A percentile compares a stretch with the other conserved stretches of the same genome.
Evolutionary conservation across 805 yeast genomes (phyloP).

Genomic region (Myxozyma sirexii): DNA sequence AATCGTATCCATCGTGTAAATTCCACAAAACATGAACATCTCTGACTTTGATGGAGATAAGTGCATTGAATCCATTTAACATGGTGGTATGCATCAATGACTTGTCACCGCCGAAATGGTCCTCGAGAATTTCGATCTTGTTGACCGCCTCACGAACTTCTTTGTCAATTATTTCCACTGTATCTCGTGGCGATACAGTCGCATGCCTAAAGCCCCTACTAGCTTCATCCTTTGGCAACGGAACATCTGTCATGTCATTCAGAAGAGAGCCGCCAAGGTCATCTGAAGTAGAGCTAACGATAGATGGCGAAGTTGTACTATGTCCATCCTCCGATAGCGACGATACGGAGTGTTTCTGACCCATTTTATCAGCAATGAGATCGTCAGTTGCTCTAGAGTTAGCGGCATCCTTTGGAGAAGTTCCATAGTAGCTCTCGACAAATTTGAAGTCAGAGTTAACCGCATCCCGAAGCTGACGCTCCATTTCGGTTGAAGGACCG

Average conservation of each 20-base stretch:
- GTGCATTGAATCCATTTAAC: slow-evolving; percentile 17
- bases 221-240: background rate
- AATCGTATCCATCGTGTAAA: slow-evolving; percentile 89
- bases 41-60: slow-evolving; percentile 24
- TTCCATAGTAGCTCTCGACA: slow-evolving; percentile 43
- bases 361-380: background rate
- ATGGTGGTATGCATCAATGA: slow-evolving; percentile 30
- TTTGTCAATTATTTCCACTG: background rate
- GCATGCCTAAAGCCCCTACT: background rate
- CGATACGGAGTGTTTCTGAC: slow-evolving; percentile 3
- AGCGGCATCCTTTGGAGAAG: background rate
- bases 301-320: background rate
- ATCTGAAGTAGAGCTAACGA: slow-evolving; percentile 1
- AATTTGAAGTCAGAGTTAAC: slow-evolving; percentile 37
- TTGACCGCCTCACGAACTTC: slow-evolving; percentile 20
- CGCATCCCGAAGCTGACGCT: slow-evolving; percentile 10
- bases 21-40: slow-evolving; percentile 41
- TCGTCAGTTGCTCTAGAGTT: background rate
- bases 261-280: background rate
- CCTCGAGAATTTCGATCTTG: slow-evolving; percentile 34
- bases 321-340: background rate
- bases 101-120: slow-evolving; percentile 36
- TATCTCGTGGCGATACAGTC: background rate
- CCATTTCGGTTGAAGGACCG: slow-evolving; percentile 5
- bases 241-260: slow-evolving; percentile 10